Percentiles rank a stretch among this genome's conserved stretches.
phyloP scores from a whole-genome alignment of 2,329 filamentous ascomycete species.

The Pseudogymnoascus pannorum region DNA sequence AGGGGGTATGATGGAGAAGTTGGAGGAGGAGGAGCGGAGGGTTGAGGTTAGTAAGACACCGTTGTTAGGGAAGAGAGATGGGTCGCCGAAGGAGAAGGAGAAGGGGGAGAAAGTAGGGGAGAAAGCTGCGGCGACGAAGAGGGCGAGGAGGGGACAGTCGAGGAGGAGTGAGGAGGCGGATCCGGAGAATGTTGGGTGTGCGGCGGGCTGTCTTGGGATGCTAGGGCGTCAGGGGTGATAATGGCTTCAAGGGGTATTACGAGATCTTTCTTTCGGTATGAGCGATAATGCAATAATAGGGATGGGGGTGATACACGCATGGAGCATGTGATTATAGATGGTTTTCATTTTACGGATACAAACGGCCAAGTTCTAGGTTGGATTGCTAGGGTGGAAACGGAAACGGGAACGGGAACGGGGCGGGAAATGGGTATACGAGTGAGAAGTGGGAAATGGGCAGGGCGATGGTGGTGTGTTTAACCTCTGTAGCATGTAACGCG shows the following conservation, averaged over 20 bases:
- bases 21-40: background rate
- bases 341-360: background rate
- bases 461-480: background rate
- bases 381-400: no score
- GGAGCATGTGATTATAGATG: background rate
- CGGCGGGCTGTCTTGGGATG: background rate
- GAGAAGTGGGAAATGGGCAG: background rate
- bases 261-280: background rate
- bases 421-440: background rate
- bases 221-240: background rate
- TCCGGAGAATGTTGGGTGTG: background rate
- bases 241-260: background rate
- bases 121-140: background rate
- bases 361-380: background rate
- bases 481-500: background rate
- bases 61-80: background rate
- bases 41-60: background rate
- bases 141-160: background rate
- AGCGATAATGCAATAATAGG: background rate
- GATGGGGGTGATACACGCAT: background rate
- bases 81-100: background rate
- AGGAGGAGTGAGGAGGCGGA: background rate
- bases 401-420: background rate
- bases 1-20: background rate
- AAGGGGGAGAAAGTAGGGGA: background rate